Conservation (phyloP, 768 basidiomycete genomes). For the Suillus hirtellus region DNA sequence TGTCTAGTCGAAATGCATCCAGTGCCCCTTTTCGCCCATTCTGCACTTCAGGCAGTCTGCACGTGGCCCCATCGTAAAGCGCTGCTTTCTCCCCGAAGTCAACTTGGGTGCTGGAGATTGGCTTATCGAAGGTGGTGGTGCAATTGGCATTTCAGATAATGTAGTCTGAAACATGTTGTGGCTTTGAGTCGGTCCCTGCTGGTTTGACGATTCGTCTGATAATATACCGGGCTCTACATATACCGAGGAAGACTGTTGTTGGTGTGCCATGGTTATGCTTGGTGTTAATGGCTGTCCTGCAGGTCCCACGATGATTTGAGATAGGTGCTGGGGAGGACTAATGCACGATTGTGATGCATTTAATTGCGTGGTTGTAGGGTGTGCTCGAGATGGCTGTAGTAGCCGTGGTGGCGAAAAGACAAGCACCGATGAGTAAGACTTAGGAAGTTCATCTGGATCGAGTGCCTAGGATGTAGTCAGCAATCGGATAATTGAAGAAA, state of each 20-base stretch:
- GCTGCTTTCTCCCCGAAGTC: constrained; percentile 38
- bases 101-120: not conserved
- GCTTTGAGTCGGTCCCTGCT: constrained; percentile 10
- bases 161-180: not conserved
- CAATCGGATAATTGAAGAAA: not conserved
- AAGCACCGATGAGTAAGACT: not conserved
- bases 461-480: constrained; percentile 8
- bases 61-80: constrained; percentile 72
- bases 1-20: constrained; percentile 59
- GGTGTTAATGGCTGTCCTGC: not conserved
- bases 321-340: constrained; percentile 2
- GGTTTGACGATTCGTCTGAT: constrained; percentile 20
- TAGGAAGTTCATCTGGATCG: not conserved
- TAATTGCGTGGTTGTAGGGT: constrained; percentile 29
- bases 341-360: constrained; percentile 17
- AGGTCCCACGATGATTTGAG: not conserved
- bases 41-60: constrained; percentile 68
- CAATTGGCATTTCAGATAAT: not conserved
- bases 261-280: not conserved
- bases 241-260: constrained; percentile 28
- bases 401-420: constrained; percentile 11
- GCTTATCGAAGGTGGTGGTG: not conserved
- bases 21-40: constrained; percentile 68
- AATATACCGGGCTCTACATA: constrained; percentile 30
- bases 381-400: constrained; percentile 11